Conservation (phyloP, 164 flowering plant genomes). For the Vitis vinifera region ASM3070453v1 NC_081813.1:22325501-22326000, state of each 20-base stretch:
- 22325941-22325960: constrained; percentile 35
- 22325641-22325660: background rate
- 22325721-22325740: constrained; percentile 43
- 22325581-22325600: constrained; percentile 1
- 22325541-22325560: background rate
- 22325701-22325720: constrained; percentile 59
- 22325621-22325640: constrained; percentile 1
- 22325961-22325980: constrained; percentile 29
- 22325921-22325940: constrained; percentile 23
- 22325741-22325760: constrained; percentile 58
- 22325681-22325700: constrained; percentile 56
- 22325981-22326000: constrained; percentile 21
- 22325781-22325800: constrained; percentile 71
- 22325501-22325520: background rate
- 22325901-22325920: constrained; percentile 39
- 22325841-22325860: constrained; percentile 43
- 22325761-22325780: constrained; percentile 41
- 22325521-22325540: background rate
- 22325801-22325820: constrained; percentile 48
- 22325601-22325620: constrained; percentile 2
- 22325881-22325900: constrained; percentile 33
- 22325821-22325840: constrained; percentile 54
- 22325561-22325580: background rate
- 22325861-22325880: constrained; percentile 21
- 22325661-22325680: constrained; percentile 34